Base-by-base conservation (phyloP, 257 asterid species). In the Salvia splendens region DNA sequence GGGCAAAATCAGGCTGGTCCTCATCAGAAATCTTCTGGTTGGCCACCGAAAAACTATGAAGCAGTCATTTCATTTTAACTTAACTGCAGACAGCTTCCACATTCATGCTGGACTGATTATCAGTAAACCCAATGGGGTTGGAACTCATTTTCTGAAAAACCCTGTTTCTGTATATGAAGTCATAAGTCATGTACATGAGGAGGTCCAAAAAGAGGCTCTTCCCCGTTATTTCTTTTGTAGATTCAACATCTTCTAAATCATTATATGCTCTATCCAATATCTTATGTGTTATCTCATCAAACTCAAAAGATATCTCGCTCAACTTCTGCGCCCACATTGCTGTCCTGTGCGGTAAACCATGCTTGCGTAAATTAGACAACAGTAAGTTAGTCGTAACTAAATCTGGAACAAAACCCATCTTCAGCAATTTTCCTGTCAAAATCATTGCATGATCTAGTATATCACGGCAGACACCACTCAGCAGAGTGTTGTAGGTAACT, bases 341-440 rank as follows among this genome's bases (percentile, higher is more conserved):
- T 7, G 97, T 61, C 80, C 92, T 86, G 33, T 85, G 86, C 5
- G 96, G 97, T 57, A 84, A 74, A 73, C 99, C 99, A 71, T 88
- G 91, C 81, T 88, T 93, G 68, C 82, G 67, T n/a, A 93, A 78
- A 66, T 85, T 86, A 59, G 99, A 93, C 81, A 93, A 65, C 72
- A 93, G 72, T 61, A 86, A 68, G 74, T 90, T 93, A 55, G 79
- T 64, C 0, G 99, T 93, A 41, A 93, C 92, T 47, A 79, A 73
- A 78, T 93, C 85, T 1, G 97, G 99, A 43, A 85, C 85, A 80
- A 88, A 93, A 8, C 92, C 95, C 86, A 85, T 81, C 84, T 88
- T 93, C 49, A 90, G 94, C 84, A 93, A 77, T 70, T 83, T 93
- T 28, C 86, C 99, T 0, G 95, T 77, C 86, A 90, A 77, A 72